Conservation (phyloP, 2,329 filamentous ascomycete genomes). For the Phaeosphaeria sp. region DNA sequence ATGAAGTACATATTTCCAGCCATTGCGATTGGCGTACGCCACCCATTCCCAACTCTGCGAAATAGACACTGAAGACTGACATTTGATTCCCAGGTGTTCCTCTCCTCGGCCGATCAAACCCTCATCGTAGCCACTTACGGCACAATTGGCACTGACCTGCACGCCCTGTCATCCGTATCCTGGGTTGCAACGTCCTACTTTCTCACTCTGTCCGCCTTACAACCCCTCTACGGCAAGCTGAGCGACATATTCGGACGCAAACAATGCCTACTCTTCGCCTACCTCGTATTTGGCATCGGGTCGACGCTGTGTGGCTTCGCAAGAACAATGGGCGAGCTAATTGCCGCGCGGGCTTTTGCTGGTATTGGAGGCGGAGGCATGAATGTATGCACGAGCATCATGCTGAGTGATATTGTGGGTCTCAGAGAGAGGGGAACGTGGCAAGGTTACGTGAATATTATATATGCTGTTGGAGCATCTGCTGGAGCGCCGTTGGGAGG, state of each 20-base stretch:
- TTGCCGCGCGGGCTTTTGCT: constrained; percentile 67
- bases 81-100: constrained; percentile 64
- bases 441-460: constrained; percentile 77
- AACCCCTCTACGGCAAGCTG: constrained; percentile 75
- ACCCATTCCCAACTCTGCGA: not conserved
- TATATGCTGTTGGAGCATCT: constrained; percentile 72
- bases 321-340: constrained; percentile 68
- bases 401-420: constrained; percentile 74
- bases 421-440: constrained; percentile 73
- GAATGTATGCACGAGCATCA: constrained; percentile 71
- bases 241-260: constrained; percentile 76
- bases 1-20: constrained; percentile 67
- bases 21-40: constrained; percentile 65
- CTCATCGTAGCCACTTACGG: constrained; percentile 80
- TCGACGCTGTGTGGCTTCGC: constrained; percentile 69
- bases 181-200: constrained; percentile 77
- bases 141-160: constrained; percentile 75
- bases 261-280: constrained; percentile 68
- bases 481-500: constrained; percentile 74
- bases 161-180: constrained; percentile 75
- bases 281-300: constrained; percentile 69
- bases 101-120: constrained; percentile 76
- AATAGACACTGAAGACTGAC: not conserved
- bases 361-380: constrained; percentile 75
- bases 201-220: constrained; percentile 75